Evolutionary conservation across 257 asterid genomes (phyloP), one percentile per base, ranked within the genome.

Genomic region (Lithospermum erythrorhizon): DNA sequence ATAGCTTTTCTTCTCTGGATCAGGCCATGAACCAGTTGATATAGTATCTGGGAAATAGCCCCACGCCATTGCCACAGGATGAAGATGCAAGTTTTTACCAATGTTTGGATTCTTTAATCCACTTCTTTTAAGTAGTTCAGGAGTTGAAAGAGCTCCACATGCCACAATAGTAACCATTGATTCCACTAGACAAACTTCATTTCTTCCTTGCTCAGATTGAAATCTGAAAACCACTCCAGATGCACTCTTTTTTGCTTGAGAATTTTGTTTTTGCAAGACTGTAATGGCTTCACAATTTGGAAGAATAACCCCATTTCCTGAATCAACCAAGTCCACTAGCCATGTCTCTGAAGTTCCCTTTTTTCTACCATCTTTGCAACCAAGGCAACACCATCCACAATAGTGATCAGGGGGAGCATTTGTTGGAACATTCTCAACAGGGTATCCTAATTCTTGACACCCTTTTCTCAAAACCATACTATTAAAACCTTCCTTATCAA

Each of bases 71-170:
- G 76, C 79, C 8, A 83, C 97, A 0, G 97, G 95, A 56, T 90
- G 97, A 62, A 90, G 70, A 57, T 85, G 98, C 14, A 90, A 49
- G 63, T 90, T 63, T 52, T 25, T 79, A 0, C 98, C 98, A 4
- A 87, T 85, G 61, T 81, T 83, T 0, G 81, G 83, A 64, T 90
- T 90, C 77, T 65, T 80, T 6, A 90, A 57, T 35, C 98, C 94
- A 30, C 98, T 87, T 27, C 63, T 48, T 65, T 66, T 83, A 6
- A 90, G 72, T 55, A 90, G 35, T 1, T 75, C 69, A 0, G 96
- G 98, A 0, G 98, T 90, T 59, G 76, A 65, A 10, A 87, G 72
- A 29, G 98, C 98, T 0, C 98, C 98, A 56, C 95, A 83, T 0
- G 97, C 87, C 3, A 74, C 75, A 45, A 90, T 74, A 0, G 84